Evolutionary conservation across 2,329 filamentous ascomycete species (phyloP), one percentile per base, ranked within the genome.

Genomic region (Aureobasidium pullulans): DNA sequence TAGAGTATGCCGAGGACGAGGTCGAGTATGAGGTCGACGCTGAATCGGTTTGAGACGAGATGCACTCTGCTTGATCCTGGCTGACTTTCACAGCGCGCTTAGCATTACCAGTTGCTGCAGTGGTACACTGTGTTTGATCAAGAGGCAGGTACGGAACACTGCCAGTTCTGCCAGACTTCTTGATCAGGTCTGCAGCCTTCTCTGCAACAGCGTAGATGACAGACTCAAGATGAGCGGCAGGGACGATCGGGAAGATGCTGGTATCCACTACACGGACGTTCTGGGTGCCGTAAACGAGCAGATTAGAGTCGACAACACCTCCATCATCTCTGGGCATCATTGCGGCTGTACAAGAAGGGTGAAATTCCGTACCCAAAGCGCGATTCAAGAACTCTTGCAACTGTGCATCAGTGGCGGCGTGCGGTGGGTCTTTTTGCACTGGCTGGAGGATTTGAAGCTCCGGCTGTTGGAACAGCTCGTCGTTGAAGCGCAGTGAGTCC

Each of bases 281-380:
- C 36, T 64, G 65, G 13, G 71, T 72, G 5, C 75, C 75, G 60
- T 76, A 74, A 1, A 78, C 75, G 37, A 65, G 64, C 4, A 77
- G 66, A 19, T 67, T 65, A 10, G 72, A 61, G 58, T 78, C 73
- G 0, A 80, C 78, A 11, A 80, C 79, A 5, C 77, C 79, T 0
- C 77, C 78, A 6, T 76, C 69, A 28, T 75, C 74, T 37, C 67
- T 65, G 2, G 75, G 74, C 46, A 75, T 68, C 77, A 80, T 80
- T 13, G 75, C 73, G 36, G 74, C 73, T 23, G 76, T 81, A 31
- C 80, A 77, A 13, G 47, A 60, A n/a, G 48, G 48, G 28, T 60
- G 57, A 19, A 43, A 59, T 53, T 76, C 76, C 0, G 76, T 77
- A 11, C 68, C 69, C 32, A 74, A 65, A 15, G 63, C 61, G 9